Base-by-base conservation (phyloP, 192 early-diverging fungal genomes). In the Coemansia sp. region DNA sequence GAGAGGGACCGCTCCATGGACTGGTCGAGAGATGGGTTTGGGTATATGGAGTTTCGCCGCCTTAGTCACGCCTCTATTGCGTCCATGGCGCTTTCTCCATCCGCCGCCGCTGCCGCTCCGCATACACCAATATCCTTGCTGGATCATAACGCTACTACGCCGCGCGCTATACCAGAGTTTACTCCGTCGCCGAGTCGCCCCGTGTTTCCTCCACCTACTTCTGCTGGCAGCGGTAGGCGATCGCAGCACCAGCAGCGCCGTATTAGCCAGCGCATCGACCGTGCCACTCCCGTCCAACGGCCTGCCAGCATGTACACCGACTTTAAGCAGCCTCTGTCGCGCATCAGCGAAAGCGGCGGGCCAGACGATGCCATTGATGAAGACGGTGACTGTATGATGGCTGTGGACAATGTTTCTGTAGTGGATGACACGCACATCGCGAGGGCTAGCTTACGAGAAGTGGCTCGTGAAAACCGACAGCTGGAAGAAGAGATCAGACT, bases 11-110 rank as follows among this genome's bases (percentile, higher is more conserved):
- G 63, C 24, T 80, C 77, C 27, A 74, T 74, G 53, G 76, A 79
- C 59, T 74, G 77, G 77, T 70, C 77, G 31, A 61, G 68, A 19
- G 60, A 80, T 22, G 78, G 78, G 10, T 80, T 80, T 15, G 78
- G 78, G 38, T 75, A 80, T 51, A 75, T 80, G 68, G 78, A 80
- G 70, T 75, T 80, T 68, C 73, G 78, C 20, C 71, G 78, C 15
- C 60, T 45, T 15, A 74, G 72, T 19, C 64, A 64, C 1, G 43
- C 67, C 6, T 67, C 71, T 14, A 40, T 70, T 11, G 60, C 61
- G 45, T 42, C 59, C 19, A 46, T 47, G 37, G 31, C 53, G n/a
- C 36, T 79, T 41, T 74, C 71, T 17, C 76, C 76, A 0, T 59
- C 41, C 10, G 40, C 7, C n/a, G 54, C 29, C 0, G 63, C 41